Evolutionary conservation across 257 asterid species (phyloP).

Genomic region (Solanum ossicruentum): DNA sequence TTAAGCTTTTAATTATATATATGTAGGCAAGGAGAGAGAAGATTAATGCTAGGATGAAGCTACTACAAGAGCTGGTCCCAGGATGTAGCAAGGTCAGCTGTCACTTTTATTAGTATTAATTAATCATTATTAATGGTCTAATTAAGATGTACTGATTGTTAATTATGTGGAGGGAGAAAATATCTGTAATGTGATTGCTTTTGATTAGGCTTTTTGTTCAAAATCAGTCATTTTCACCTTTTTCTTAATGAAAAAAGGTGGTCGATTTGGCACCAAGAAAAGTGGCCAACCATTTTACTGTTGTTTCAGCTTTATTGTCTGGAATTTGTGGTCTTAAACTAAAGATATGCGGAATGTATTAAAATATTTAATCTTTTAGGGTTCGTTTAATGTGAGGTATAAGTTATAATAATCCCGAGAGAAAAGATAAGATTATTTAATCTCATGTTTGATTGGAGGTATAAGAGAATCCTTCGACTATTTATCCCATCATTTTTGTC

Average conservation of each 20-base stretch:
- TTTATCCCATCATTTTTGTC: no score
- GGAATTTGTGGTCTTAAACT: background rate
- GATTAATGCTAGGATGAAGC: conserved; percentile 94
- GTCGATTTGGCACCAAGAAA: conserved; percentile 41
- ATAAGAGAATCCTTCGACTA: no score
- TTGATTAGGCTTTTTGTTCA: conserved; percentile 5
- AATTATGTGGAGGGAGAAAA: background rate
- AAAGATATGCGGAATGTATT: no score
- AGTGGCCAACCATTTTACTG: conserved; percentile 34
- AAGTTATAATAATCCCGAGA: no score
- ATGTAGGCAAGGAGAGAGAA: conserved; percentile 96
- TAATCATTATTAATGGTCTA: background rate
- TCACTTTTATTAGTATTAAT: conserved; percentile 14
- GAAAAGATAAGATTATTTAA: no score
- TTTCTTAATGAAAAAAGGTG: conserved; percentile 31
- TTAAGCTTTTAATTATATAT: conserved; percentile 6
- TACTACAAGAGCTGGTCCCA: conserved; percentile 94
- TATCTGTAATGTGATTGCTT: background rate
- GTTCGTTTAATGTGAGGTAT: no score
- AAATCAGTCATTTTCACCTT: conserved; percentile 42
- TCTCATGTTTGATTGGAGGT: no score
- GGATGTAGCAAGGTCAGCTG: conserved; percentile 92
- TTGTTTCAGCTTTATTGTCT: conserved; percentile 21
- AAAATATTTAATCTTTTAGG: no score
- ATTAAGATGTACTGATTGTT: conserved; percentile 1